A percentile compares a stretch with the other conserved stretches of the same genome.
Evolutionary conservation across 75 land plant genomes (phyloP).

Genomic region (Selaginella tamariscina): DNA sequence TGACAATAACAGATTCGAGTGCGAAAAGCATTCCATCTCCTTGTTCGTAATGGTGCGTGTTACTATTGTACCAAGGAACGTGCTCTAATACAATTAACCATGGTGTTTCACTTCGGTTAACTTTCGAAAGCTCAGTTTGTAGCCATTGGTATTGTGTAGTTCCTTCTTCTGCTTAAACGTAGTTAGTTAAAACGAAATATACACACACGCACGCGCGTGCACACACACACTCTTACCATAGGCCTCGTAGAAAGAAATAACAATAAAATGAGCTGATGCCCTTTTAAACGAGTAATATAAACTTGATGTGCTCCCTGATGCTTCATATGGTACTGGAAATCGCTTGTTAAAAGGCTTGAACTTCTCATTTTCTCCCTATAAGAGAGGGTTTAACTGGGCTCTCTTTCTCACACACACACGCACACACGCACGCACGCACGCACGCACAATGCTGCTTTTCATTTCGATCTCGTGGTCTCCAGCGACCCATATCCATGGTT

Average conservation of each 20-base stretch:
- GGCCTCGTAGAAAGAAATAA: not conserved
- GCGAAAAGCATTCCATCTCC: constrained; percentile 81
- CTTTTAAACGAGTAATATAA: constrained; percentile 2
- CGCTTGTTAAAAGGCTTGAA: constrained; percentile 6
- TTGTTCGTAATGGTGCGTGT: constrained; percentile 74
- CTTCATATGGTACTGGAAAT: constrained; percentile 10
- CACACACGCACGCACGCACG: too few species aligned
- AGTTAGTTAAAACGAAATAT: too few species aligned
- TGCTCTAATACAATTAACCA: constrained; percentile 93
- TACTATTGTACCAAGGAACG: constrained; percentile 74
- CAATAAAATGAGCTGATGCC: constrained; percentile 3
- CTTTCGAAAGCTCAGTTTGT: constrained; percentile 35
- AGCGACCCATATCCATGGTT: constrained; percentile 7
- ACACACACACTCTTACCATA: not conserved
- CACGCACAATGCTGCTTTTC: not conserved
- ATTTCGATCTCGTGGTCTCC: constrained; percentile 7
- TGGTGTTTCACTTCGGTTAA: constrained; percentile 74
- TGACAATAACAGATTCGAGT: constrained; percentile 59
- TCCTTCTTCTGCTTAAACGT: not conserved
- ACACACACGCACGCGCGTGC: too few species aligned
- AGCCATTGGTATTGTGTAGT: constrained; percentile 76
- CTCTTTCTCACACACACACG: too few species aligned
- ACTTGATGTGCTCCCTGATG: constrained; percentile 8
- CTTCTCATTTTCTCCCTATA: constrained; percentile 10
- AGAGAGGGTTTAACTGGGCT: too few species aligned